phyloP scores from a whole-genome alignment of 2,329 filamentous ascomycete genomes.

The Venturiaceae sp. region DNA sequence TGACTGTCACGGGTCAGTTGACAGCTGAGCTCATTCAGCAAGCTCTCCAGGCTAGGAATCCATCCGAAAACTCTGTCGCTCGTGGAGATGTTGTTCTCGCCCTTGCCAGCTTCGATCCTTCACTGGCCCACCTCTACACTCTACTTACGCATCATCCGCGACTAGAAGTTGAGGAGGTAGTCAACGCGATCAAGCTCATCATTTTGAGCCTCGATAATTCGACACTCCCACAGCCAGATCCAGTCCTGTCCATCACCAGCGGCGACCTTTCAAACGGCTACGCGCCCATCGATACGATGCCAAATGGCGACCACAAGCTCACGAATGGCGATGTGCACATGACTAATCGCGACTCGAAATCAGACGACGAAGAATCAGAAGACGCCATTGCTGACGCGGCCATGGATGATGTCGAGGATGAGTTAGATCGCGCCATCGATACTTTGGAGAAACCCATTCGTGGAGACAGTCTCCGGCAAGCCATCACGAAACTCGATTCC shows the following conservation, averaged over 20 bases:
- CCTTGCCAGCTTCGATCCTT: constrained; percentile 56
- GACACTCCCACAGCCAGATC: constrained; percentile 11
- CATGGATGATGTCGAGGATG: constrained; percentile 40
- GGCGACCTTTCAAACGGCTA: neutral
- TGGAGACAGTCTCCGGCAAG: constrained; percentile 54
- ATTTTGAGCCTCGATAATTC: constrained; percentile 56
- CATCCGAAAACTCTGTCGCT: constrained; percentile 14
- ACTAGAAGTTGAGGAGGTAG: constrained; percentile 55
- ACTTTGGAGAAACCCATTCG: constrained; percentile 55
- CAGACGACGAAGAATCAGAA: constrained; percentile 15
- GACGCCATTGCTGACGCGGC: constrained; percentile 28
- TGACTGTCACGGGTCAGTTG: constrained; percentile 46
- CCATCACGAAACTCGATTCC: constrained; percentile 59
- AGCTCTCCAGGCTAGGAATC: constrained; percentile 21
- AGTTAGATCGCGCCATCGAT: constrained; percentile 56
- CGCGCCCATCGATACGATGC: constrained; percentile 25
- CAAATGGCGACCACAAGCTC: constrained; percentile 17
- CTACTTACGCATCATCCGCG: constrained; percentile 54
- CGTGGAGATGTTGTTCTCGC: constrained; percentile 50
- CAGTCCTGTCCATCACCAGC: constrained; percentile 13
- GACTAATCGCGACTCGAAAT: neutral
- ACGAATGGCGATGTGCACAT: constrained; percentile 11
- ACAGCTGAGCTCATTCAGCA: constrained; percentile 34
- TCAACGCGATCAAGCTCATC: constrained; percentile 54
- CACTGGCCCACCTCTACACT: constrained; percentile 55